Conservation (phyloP, 2,329 filamentous ascomycete species). For the Neophaeococcomyces aloes region DNA sequence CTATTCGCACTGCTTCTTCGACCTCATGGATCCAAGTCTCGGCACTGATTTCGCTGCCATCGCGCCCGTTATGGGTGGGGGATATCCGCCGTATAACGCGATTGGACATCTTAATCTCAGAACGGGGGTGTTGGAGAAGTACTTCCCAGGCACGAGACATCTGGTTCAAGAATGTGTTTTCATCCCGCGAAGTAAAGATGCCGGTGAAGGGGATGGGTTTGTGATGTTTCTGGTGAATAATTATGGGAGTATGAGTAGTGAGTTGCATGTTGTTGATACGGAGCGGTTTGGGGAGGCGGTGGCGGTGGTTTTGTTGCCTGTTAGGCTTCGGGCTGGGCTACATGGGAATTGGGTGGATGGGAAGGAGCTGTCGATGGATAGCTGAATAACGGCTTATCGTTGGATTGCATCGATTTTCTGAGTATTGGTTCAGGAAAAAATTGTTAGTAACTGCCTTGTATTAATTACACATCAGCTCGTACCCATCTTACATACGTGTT, state of each 20-base stretch:
- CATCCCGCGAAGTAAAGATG: conserved; percentile 12
- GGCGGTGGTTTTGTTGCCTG: conserved; percentile 15
- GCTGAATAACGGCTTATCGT: too few species aligned
- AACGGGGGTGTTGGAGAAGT: conserved; percentile 32
- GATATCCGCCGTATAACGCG: conserved; percentile 33
- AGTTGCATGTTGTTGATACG: conserved; percentile 20
- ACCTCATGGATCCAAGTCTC: conserved; percentile 34
- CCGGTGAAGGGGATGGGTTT: conserved; percentile 20
- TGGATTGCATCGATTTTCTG: too few species aligned
- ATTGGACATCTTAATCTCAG: conserved; percentile 35
- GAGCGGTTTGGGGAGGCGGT: conserved; percentile 8
- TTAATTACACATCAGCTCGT: too few species aligned
- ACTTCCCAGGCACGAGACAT: conserved; percentile 35
- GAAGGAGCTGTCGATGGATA: too few species aligned
- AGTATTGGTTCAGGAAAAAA: too few species aligned
- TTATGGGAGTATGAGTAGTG: conserved; percentile 20
- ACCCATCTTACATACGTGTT: too few species aligned
- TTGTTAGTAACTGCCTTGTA: too few species aligned
- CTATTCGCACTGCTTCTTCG: conserved; percentile 33
- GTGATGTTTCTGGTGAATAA: conserved; percentile 21
- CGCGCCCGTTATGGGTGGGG: conserved; percentile 24
- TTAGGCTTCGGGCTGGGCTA: conserved; percentile 17
- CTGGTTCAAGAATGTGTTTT: conserved; percentile 23
- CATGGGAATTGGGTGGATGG: conserved; percentile 17
- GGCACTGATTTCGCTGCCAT: conserved; percentile 24